Evolutionary conservation across 2,329 filamentous ascomycete genomes (phyloP).

Genomic region (Microcyclosporella mali): DNA sequence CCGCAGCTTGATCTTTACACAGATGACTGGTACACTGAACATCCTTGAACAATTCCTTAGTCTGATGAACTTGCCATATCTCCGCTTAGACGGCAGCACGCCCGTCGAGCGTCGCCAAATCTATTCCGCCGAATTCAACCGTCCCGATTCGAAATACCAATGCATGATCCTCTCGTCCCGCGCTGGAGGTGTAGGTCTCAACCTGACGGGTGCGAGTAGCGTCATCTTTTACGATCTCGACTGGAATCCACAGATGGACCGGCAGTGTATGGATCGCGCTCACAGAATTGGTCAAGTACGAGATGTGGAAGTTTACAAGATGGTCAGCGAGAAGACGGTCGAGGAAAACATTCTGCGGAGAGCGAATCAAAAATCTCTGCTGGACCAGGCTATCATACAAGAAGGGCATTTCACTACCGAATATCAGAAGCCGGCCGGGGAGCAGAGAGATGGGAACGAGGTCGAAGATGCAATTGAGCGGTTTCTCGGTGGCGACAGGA

Average conservation of each 20-base stretch:
- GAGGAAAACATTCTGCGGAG: constrained; percentile 97
- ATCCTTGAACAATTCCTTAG: constrained; percentile 97
- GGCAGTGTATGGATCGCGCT: constrained; percentile 94
- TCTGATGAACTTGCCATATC: constrained; percentile 93
- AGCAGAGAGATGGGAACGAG: constrained; percentile 55
- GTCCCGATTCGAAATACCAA: constrained; percentile 77
- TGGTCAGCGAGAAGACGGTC: constrained; percentile 63
- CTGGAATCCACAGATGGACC: constrained; percentile 99
- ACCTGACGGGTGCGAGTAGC: constrained; percentile 90
- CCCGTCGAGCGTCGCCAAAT: constrained; percentile 95
- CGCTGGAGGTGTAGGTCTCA: constrained; percentile 91
- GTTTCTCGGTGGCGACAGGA: constrained; percentile 62
- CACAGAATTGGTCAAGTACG: constrained; percentile 96
- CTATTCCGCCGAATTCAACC: constrained; percentile 90
- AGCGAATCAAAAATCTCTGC: constrained; percentile 92
- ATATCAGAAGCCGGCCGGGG: constrained; percentile 49
- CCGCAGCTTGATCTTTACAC: constrained; percentile 93
- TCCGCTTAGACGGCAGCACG: constrained; percentile 91
- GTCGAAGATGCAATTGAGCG: constrained; percentile 80
- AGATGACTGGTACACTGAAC: constrained; percentile 98
- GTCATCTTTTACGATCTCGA: constrained; percentile 99
- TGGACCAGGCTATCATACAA: constrained; percentile 97
- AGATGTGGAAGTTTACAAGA: constrained; percentile 91
- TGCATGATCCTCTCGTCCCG: constrained; percentile 94
- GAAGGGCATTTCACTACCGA: constrained; percentile 97